Percentiles rank a stretch among this genome's conserved stretches.
Conservation (phyloP, 2,329 filamentous ascomycete species). For the Aspergillus sclerotialis region DNA sequence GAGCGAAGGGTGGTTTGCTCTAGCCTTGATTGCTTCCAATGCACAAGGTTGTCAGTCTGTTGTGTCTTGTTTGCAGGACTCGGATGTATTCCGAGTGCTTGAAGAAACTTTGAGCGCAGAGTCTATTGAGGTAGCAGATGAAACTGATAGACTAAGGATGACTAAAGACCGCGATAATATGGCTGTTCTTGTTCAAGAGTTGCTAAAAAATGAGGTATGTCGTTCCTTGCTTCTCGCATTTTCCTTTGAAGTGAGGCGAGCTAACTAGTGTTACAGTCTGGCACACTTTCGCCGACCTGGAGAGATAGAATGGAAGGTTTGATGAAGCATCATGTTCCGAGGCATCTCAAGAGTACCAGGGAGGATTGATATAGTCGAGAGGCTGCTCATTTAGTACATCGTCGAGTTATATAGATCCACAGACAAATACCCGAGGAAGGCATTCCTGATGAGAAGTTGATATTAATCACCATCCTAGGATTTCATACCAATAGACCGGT, state of each 20-base stretch:
- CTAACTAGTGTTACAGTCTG: constrained; percentile 17
- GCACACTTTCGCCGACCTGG: constrained; percentile 18
- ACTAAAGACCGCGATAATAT: constrained; percentile 36
- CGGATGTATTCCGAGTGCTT: constrained; percentile 27
- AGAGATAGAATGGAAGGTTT: constrained; percentile 23
- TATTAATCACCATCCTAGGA: neutral
- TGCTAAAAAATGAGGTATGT: constrained; percentile 34
- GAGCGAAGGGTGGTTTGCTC: constrained; percentile 44
- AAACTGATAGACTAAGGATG: constrained; percentile 18
- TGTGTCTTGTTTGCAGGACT: constrained; percentile 27
- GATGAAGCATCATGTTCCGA: constrained; percentile 18
- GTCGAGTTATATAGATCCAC: no score
- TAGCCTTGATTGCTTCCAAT: constrained; percentile 39
- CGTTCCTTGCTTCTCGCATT: no score
- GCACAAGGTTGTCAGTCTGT: constrained; percentile 26
- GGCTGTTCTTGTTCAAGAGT: constrained; percentile 31
- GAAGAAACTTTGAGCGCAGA: constrained; percentile 22
- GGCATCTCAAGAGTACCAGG: constrained; percentile 9
- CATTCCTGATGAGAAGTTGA: no score
- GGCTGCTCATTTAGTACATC: no score
- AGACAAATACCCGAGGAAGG: no score
- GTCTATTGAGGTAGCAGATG: constrained; percentile 12
- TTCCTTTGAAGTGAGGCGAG: neutral
- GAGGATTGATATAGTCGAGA: no score
- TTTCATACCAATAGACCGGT: neutral